Percentiles rank a stretch among this genome's conserved stretches.
These are phyloP conservation scores for Krasilnikovozyma curviuscula DNA, from an alignment of 768 basidiomycete species.

Conservation along the genomic window DNA sequence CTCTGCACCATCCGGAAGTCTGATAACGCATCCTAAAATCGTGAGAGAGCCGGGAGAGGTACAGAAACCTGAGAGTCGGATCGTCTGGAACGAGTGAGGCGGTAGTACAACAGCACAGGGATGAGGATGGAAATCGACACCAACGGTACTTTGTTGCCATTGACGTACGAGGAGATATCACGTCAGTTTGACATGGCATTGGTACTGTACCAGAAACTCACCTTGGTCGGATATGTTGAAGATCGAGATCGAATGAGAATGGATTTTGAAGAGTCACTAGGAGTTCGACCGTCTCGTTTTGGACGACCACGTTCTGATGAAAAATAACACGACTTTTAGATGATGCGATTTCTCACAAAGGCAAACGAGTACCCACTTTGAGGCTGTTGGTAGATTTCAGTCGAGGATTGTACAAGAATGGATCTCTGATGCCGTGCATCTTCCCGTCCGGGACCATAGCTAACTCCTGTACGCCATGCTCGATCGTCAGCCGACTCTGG, in stretches of 20 bases:
- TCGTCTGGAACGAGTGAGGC: conserved; percentile 50
- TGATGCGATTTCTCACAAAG: background rate
- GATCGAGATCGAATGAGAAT: conserved; percentile 74
- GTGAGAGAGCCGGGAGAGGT: conserved; percentile 44
- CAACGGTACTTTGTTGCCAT: conserved; percentile 45
- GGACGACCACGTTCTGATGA: conserved; percentile 47
- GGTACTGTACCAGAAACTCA: conserved; percentile 23
- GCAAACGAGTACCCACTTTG: conserved; percentile 34
- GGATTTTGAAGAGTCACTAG: conserved; percentile 73
- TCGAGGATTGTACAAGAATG: conserved; percentile 84
- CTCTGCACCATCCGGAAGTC: conserved; percentile 48
- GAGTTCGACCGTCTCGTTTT: conserved; percentile 66
- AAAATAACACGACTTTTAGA: conserved; percentile 21
- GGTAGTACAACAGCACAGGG: conserved; percentile 48
- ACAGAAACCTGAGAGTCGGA: conserved; percentile 50
- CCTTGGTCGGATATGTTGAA: conserved; percentile 67
- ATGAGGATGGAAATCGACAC: conserved; percentile 50
- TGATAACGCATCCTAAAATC: conserved; percentile 60
- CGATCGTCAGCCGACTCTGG: conserved; percentile 46
- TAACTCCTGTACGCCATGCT: conserved; percentile 37
- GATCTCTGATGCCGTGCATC: conserved; percentile 39
- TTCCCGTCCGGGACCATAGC: background rate
- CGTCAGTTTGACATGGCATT: background rate
- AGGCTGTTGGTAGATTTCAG: conserved; percentile 32
- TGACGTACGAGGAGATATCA: background rate